Evolutionary conservation across 176 grass and related monocot genomes (phyloP).

Genomic region (Luzula sylvatica): DNA sequence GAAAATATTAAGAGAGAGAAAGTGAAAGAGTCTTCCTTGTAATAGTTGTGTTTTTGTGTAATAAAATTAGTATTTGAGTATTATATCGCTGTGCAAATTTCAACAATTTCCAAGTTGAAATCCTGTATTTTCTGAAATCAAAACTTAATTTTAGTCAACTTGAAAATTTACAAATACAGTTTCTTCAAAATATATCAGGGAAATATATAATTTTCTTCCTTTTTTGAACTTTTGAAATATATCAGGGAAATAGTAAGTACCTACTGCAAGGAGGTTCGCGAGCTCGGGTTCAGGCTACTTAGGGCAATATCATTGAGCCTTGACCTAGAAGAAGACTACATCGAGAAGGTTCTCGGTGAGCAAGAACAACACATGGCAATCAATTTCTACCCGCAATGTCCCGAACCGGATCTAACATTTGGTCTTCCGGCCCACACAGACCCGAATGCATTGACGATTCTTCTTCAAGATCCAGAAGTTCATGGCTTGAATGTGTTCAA

Average conservation of each 20-base stretch:
- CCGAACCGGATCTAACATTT: constrained; percentile 57
- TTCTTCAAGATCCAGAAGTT: constrained; percentile 52
- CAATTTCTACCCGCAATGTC: constrained; percentile 89
- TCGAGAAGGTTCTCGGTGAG: constrained; percentile 42
- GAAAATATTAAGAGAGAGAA: too few relatives aligned
- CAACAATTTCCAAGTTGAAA: too few relatives aligned
- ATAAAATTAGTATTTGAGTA: too few relatives aligned
- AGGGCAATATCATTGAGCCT: constrained; percentile 56
- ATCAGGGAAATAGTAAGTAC: constrained; percentile 39
- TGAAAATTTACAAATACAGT: too few relatives aligned
- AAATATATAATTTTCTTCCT: too few relatives aligned
- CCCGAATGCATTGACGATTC: constrained; percentile 65
- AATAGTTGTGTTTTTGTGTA: too few relatives aligned
- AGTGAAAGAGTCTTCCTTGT: too few relatives aligned
- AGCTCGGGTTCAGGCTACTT: constrained; percentile 41
- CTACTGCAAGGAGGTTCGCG: constrained; percentile 51
- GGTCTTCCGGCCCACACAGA: constrained; percentile 71
- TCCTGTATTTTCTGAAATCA: too few relatives aligned
- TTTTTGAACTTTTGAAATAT: too few relatives aligned
- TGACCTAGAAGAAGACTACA: constrained; percentile 42
- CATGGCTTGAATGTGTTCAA: constrained; percentile 63
- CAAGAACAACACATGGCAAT: constrained; percentile 88
- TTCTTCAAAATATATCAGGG: too few relatives aligned
- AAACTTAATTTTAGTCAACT: too few relatives aligned
- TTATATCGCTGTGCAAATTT: too few relatives aligned